Evolutionary conservation across 129 eudicot genomes (phyloP).

Genomic region (Solidago caesia): DNA sequence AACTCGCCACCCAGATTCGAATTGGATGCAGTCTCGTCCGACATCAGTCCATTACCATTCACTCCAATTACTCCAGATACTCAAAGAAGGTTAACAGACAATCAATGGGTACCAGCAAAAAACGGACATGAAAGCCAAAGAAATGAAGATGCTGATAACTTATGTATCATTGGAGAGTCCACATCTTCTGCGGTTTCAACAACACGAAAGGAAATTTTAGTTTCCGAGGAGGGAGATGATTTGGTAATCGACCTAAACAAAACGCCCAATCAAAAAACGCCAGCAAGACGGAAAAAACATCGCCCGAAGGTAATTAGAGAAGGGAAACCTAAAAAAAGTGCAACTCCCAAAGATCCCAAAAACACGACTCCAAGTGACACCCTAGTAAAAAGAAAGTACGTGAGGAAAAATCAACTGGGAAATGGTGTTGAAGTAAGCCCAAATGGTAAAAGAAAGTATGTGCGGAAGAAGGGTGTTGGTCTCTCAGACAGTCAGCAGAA

Average conservation of each 20-base stretch:
- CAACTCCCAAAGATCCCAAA: slow-evolving; percentile 49
- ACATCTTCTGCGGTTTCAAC: slow-evolving; percentile 42
- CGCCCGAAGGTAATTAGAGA: slow-evolving; percentile 85
- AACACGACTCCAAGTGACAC: slow-evolving; percentile 26
- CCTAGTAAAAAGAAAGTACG: slow-evolving; percentile 65
- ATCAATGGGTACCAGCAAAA: slow-evolving; percentile 27
- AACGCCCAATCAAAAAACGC: slow-evolving; percentile 73
- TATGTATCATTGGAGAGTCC: slow-evolving; percentile 31
- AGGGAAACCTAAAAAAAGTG: slow-evolving; percentile 62
- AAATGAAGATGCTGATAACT: slow-evolving; percentile 29
- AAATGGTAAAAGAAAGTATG: slow-evolving; percentile 66
- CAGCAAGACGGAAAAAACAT: slow-evolving; percentile 64
- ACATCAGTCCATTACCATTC: slow-evolving; percentile 34
- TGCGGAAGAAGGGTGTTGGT: slow-evolving; percentile 44
- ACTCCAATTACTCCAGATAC: slow-evolving; percentile 64
- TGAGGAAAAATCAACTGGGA: slow-evolving; percentile 38
- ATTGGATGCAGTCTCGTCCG: slow-evolving; percentile 33
- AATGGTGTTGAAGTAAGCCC: slow-evolving; percentile 33
- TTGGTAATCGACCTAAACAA: slow-evolving; percentile 62
- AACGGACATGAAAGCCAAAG: slow-evolving; percentile 27
- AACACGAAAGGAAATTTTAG: slow-evolving; percentile 32
- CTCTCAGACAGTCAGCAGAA: slow-evolving; percentile 21
- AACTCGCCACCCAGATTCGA: slow-evolving; percentile 56
- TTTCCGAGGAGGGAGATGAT: slow-evolving; percentile 33
- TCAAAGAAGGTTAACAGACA: slow-evolving; percentile 33